Evolutionary conservation across 2,329 filamentous ascomycete species (phyloP).

Genomic region (Aspergillus niger): DNA sequence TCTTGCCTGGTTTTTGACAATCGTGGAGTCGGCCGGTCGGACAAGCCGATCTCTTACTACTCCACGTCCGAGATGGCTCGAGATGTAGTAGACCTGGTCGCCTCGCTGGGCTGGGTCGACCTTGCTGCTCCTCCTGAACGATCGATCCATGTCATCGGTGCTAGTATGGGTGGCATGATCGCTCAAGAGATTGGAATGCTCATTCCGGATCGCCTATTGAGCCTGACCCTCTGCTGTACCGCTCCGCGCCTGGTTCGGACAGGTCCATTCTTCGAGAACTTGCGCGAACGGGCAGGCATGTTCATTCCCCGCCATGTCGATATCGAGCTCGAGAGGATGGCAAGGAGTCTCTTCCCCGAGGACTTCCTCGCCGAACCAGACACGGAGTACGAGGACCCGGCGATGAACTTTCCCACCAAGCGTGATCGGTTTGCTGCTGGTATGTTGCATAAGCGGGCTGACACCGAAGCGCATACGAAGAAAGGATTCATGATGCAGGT

Average conservation of each 20-base stretch:
- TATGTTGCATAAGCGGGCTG: constrained; percentile 71
- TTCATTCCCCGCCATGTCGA: constrained; percentile 72
- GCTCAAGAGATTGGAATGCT: constrained; percentile 69
- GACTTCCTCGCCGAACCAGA: constrained; percentile 67
- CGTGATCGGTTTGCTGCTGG: constrained; percentile 80
- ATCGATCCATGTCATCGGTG: constrained; percentile 70
- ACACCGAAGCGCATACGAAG: constrained; percentile 62
- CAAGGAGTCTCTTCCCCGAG: constrained; percentile 65
- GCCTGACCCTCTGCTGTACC: constrained; percentile 63
- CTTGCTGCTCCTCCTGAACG: constrained; percentile 38
- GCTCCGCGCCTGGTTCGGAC: constrained; percentile 64
- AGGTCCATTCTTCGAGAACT: constrained; percentile 60
- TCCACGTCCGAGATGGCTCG: constrained; percentile 82
- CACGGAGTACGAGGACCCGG: constrained; percentile 47
- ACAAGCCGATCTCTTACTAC: constrained; percentile 76
- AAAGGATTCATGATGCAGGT: constrained; percentile 75
- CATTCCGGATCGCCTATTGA: constrained; percentile 51
- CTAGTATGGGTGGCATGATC: constrained; percentile 91
- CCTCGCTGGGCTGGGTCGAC: constrained; percentile 68
- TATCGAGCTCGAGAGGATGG: constrained; percentile 64
- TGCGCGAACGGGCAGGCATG: constrained; percentile 59
- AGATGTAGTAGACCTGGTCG: constrained; percentile 70
- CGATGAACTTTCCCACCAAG: constrained; percentile 66
- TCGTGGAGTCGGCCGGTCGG: constrained; percentile 77
- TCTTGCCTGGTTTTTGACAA: constrained; percentile 80